Evolutionary conservation across 2,329 filamentous ascomycete species (phyloP).

Genomic region (Pestalotiopsis sp.): DNA sequence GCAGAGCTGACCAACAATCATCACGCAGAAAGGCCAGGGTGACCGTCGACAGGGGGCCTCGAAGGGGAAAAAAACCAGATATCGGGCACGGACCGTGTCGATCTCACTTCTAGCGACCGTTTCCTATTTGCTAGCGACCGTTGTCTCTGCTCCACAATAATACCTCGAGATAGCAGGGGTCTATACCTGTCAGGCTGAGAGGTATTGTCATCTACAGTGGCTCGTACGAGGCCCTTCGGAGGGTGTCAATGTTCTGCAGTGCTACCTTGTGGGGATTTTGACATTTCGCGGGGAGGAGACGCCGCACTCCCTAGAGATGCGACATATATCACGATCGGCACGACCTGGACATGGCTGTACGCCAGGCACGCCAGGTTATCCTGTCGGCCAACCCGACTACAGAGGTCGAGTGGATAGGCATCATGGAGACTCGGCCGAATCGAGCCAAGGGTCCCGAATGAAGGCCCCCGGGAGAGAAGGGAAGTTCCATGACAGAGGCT

Average conservation of each 20-base stretch:
- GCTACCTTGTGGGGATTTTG: conserved; percentile 10
- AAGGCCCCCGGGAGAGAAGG: neutral
- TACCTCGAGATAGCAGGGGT: conserved; percentile 1
- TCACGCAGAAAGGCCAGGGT: neutral
- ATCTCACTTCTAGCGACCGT: conserved; percentile 1
- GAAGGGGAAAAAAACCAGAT: neutral
- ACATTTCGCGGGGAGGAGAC: conserved; percentile 5
- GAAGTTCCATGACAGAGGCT: neutral
- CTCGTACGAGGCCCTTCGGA: neutral
- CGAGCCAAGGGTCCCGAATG: neutral
- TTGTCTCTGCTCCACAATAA: neutral
- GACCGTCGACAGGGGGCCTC: neutral
- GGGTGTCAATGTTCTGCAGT: neutral
- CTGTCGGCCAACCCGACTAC: conserved; percentile 3
- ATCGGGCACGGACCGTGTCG: conserved; percentile 2
- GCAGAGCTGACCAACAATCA: neutral
- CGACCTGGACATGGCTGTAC: neutral
- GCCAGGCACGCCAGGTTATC: neutral
- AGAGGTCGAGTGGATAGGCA: neutral
- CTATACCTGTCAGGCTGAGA: neutral
- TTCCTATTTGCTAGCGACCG: neutral
- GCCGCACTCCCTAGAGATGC: neutral
- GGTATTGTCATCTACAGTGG: neutral
- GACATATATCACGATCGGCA: conserved; percentile 1
- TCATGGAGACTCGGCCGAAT: conserved; percentile 3